These are phyloP conservation scores for Vicia villosa DNA, from an alignment of 306 rosid genomes.

Conservation along the genomic window DNA sequence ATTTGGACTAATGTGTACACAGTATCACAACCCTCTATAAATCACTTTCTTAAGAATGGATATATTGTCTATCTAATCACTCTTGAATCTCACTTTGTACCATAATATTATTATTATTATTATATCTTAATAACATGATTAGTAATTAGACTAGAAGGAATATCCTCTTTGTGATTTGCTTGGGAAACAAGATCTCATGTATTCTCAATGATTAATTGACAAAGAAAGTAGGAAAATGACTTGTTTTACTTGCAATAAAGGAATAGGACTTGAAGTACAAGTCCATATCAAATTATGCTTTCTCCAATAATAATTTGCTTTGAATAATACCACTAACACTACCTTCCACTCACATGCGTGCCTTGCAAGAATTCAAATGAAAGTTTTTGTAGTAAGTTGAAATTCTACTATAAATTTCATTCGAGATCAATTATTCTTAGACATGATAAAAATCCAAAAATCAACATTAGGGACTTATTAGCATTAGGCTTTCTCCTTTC, in stretches of 20 bases:
- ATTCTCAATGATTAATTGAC: slow-evolving; percentile 20
- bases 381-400: slow-evolving; percentile 25
- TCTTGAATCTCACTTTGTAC: slow-evolving; percentile 44
- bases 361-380: slow-evolving; percentile 13
- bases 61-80: slow-evolving; percentile 47
- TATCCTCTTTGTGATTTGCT: slow-evolving; percentile 21
- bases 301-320: slow-evolving; percentile 23
- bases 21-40: no score
- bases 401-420: slow-evolving; percentile 19
- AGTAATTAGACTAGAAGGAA: slow-evolving; percentile 17
- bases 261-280: background rate
- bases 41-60: no score
- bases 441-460: slow-evolving; percentile 27
- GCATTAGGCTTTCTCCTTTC: slow-evolving; percentile 25
- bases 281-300: slow-evolving; percentile 25
- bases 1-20: slow-evolving; percentile 40
- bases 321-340: slow-evolving; percentile 25
- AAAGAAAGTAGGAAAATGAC: background rate
- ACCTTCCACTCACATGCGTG: slow-evolving; percentile 25
- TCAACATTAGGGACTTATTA: slow-evolving; percentile 21
- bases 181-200: background rate
- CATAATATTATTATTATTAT: background rate
- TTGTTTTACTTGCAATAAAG: background rate
- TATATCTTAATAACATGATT: slow-evolving; percentile 38
- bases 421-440: slow-evolving; percentile 31